phyloP scores from a whole-genome alignment of 331 rosid species.

The Saraca asoca region DNA sequence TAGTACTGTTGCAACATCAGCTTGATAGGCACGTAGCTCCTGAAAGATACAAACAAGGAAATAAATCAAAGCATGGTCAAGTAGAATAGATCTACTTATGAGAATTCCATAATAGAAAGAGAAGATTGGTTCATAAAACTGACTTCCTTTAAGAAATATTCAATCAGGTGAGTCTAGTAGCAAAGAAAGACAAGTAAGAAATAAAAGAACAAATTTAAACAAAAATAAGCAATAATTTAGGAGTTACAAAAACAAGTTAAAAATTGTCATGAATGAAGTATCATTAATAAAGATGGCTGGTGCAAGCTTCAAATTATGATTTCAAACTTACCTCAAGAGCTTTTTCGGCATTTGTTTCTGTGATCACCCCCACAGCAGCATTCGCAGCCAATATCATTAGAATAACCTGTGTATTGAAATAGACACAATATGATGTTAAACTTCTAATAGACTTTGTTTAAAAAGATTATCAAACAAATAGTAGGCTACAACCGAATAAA shows the following conservation, averaged over 20 bases:
- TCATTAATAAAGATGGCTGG: too few species aligned
- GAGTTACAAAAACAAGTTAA: constrained; percentile 25
- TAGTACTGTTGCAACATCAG: constrained; percentile 87
- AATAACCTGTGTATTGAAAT: constrained; percentile 67
- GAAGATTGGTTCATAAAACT: neutral
- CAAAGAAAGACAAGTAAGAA: neutral
- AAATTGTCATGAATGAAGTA: constrained; percentile 2
- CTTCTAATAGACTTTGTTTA: constrained; percentile 20
- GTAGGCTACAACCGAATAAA: constrained; percentile 5
- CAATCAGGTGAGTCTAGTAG: neutral
- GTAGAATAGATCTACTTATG: constrained; percentile 28
- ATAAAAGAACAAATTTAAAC: constrained; percentile 16
- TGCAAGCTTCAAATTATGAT: too few species aligned
- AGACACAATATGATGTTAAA: constrained; percentile 18
- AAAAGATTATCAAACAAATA: neutral
- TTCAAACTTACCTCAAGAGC: constrained; percentile 86
- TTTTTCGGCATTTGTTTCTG: constrained; percentile 97
- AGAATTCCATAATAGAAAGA: constrained; percentile 17
- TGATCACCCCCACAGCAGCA: constrained; percentile 96
- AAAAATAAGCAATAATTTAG: constrained; percentile 17
- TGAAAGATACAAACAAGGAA: constrained; percentile 36
- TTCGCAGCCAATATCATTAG: constrained; percentile 95
- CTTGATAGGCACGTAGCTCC: constrained; percentile 99
- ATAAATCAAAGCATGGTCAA: constrained; percentile 31
- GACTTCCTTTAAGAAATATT: constrained; percentile 31